These are phyloP conservation scores for Colletotrichum magnum DNA, from an alignment of 2,329 filamentous ascomycete genomes.

Conservation along the genomic window DNA sequence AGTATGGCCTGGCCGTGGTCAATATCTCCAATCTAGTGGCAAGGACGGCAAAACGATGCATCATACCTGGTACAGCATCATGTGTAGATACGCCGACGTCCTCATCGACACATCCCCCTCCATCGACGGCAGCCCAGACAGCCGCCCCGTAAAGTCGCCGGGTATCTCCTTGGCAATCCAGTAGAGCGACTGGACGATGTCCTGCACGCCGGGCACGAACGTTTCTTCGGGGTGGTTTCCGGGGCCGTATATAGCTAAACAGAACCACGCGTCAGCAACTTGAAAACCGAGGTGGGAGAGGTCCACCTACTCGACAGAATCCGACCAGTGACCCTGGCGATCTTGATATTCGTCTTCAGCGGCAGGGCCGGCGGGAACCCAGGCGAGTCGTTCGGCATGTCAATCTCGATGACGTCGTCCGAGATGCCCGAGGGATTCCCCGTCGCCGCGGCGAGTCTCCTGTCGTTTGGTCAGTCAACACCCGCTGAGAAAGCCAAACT, in stretches of 20 bases:
- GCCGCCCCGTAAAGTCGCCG: slow-evolving; percentile 42
- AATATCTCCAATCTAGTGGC: no score
- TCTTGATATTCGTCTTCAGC: slow-evolving; percentile 28
- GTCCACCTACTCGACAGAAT: slow-evolving; percentile 18
- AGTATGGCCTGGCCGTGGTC: slow-evolving; percentile 44
- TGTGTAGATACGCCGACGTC: slow-evolving; percentile 49
- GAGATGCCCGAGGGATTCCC: slow-evolving; percentile 32
- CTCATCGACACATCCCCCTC: slow-evolving; percentile 46
- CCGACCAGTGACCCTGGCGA: slow-evolving; percentile 30
- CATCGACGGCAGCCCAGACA: slow-evolving; percentile 34
- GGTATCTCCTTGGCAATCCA: slow-evolving; percentile 43
- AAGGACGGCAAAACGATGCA: no score
- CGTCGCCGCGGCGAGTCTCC: slow-evolving; percentile 37
- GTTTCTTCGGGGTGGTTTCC: slow-evolving; percentile 48
- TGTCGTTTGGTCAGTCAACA: not conserved
- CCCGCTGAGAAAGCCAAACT: not conserved
- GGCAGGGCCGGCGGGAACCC: slow-evolving; percentile 26
- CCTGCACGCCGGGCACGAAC: slow-evolving; percentile 50
- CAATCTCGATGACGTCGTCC: slow-evolving; percentile 29
- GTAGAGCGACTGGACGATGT: slow-evolving; percentile 46
- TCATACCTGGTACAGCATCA: slow-evolving; percentile 51
- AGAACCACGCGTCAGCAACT: no score
- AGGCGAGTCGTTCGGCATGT: slow-evolving; percentile 25
- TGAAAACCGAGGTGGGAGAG: fast-evolving
- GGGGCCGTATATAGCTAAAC: slow-evolving; percentile 49